phyloP scores from a whole-genome alignment of 768 basidiomycete species.

The Mycena belliarum region DNA sequence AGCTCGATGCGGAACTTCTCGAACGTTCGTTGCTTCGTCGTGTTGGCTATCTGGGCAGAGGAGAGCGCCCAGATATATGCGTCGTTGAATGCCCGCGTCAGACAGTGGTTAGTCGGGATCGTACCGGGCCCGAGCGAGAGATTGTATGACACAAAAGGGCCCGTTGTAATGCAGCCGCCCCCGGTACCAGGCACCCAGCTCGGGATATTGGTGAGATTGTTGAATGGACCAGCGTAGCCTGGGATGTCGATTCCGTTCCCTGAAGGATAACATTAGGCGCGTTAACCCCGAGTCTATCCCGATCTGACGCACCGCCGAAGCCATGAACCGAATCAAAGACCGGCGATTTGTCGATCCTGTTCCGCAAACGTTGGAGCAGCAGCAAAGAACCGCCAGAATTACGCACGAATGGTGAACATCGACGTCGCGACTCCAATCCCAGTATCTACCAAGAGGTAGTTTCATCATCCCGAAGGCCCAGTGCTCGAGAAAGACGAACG shows the following conservation, averaged over 20 bases:
- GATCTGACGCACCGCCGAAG: constrained; percentile 17
- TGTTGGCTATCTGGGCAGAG: constrained; percentile 25
- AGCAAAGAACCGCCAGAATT: background rate
- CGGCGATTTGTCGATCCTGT: constrained; percentile 19
- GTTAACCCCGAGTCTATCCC: background rate
- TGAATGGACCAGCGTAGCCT: constrained; percentile 17
- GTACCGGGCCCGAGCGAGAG: constrained; percentile 37
- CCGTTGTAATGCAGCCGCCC: constrained; percentile 29
- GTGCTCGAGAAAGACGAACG: constrained; percentile 15
- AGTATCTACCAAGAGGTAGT: constrained; percentile 7
- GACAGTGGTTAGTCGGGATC: constrained; percentile 31
- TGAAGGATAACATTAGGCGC: constrained; percentile 23
- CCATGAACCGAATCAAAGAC: constrained; percentile 21
- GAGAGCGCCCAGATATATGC: constrained; percentile 20
- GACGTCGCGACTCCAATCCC: constrained; percentile 24
- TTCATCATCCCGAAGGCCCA: background rate
- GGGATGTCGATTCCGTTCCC: constrained; percentile 33
- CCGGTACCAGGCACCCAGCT: constrained; percentile 8
- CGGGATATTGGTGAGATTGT: constrained; percentile 7
- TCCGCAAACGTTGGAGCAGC: background rate
- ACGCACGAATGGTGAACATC: constrained; percentile 14
- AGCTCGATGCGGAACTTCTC: constrained; percentile 37
- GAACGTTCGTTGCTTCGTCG: constrained; percentile 29
- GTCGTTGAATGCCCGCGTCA: constrained; percentile 33
- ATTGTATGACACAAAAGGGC: constrained; percentile 35